A percentile compares a stretch with the other conserved stretches of the same genome.
Evolutionary conservation across 1,284 basidiomycete species (phyloP).

Genomic region (Flammula alnicola): DNA sequence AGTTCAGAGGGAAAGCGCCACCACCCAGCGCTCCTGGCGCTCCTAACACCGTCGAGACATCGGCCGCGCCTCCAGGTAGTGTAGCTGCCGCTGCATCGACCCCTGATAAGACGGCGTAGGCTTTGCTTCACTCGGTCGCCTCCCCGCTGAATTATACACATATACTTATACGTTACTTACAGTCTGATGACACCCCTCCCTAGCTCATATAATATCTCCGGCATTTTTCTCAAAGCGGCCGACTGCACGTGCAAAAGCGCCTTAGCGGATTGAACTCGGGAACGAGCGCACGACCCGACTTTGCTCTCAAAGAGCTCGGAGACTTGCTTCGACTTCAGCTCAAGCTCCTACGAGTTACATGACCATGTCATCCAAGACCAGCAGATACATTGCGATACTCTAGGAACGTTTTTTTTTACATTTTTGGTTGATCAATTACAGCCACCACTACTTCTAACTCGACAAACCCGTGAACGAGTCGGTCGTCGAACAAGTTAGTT

Average conservation of each 20-base stretch:
- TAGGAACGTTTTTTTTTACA: conserved; percentile 13
- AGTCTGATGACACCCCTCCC: conserved; percentile 8
- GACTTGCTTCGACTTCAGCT: too few relatives aligned
- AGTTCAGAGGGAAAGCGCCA: conserved; percentile 34
- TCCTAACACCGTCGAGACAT: conserved; percentile 15
- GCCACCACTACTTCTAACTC: background rate
- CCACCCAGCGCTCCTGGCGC: conserved; percentile 15
- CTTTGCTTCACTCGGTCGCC: background rate
- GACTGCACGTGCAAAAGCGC: too few relatives aligned
- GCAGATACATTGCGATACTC: conserved; percentile 15
- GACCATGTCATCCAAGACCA: conserved; percentile 11
- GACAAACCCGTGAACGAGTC: conserved; percentile 14
- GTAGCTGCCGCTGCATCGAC: conserved; percentile 1
- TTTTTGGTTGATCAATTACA: conserved; percentile 13
- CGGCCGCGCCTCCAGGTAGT: conserved; percentile 5
- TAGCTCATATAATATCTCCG: conserved; percentile 6
- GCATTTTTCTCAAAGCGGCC: background rate
- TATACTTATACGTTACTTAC: conserved; percentile 19
- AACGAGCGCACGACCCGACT: too few relatives aligned
- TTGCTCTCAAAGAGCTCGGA: too few relatives aligned
- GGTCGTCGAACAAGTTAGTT: conserved; percentile 8
- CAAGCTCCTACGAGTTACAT: background rate
- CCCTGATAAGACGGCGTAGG: conserved; percentile 4
- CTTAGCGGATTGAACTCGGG: too few relatives aligned
- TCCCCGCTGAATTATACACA: background rate